phyloP scores from a whole-genome alignment of 768 basidiomycete species.

The Tricholoma furcatifolium region DNA sequence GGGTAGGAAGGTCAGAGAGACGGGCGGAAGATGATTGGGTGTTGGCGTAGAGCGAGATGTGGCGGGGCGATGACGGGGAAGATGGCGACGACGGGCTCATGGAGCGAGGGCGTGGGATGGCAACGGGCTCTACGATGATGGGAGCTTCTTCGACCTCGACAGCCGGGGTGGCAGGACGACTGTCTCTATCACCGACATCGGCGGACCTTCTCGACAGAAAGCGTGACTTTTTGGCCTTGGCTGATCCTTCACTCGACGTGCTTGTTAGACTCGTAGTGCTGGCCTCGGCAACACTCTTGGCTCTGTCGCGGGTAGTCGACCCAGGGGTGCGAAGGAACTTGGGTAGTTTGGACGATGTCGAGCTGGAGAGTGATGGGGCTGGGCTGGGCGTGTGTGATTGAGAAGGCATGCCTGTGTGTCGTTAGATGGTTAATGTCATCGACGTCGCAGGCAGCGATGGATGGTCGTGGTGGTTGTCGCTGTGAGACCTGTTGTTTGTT shows the following conservation, averaged over 20 bases:
- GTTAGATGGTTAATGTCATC: too few relatives aligned
- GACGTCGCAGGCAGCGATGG: too few relatives aligned
- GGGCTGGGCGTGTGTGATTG: not conserved
- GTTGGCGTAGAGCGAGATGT: slow-evolving; percentile 40
- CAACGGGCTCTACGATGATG: slow-evolving; percentile 64
- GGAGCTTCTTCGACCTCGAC: slow-evolving; percentile 58
- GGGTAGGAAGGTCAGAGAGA: slow-evolving; percentile 68
- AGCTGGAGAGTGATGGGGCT: not conserved
- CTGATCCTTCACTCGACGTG: slow-evolving; percentile 27
- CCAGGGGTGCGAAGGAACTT: slow-evolving; percentile 67
- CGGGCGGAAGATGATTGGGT: slow-evolving; percentile 43
- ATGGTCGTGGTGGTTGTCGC: too few relatives aligned
- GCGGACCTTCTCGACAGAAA: slow-evolving; percentile 28
- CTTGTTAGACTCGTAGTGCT: slow-evolving; percentile 39
- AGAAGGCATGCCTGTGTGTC: too few relatives aligned
- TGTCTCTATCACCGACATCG: slow-evolving; percentile 7
- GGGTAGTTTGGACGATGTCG: slow-evolving; percentile 58
- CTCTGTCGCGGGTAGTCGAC: slow-evolving; percentile 46
- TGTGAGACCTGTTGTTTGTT: too few relatives aligned
- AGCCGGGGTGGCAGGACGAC: not conserved
- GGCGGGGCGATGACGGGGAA: slow-evolving; percentile 4
- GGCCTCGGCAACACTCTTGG: slow-evolving; percentile 46
- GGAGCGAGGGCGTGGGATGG: slow-evolving; percentile 53
- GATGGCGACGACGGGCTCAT: slow-evolving; percentile 40
- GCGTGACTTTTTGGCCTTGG: slow-evolving; percentile 27